Evolutionary conservation across 2,329 filamentous ascomycete genomes (phyloP).

Genomic region (Zarea fungicola): DNA sequence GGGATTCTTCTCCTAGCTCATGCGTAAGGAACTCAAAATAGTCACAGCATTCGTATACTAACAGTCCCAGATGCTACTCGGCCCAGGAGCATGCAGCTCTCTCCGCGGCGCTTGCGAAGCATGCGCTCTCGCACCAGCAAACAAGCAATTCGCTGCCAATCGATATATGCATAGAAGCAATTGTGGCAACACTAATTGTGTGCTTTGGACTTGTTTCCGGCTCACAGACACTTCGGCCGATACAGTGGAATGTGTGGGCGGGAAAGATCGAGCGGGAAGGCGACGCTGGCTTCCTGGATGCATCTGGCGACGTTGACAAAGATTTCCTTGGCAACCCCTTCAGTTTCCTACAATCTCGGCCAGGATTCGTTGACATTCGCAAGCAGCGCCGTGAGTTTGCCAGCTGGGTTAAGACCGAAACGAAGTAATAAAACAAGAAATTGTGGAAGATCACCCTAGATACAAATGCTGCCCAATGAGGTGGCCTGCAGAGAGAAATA

Average conservation of each 20-base stretch:
- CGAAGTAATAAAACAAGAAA: slow-evolving; percentile 20
- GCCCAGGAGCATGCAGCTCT: slow-evolving; percentile 85
- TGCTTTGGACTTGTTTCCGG: slow-evolving; percentile 75
- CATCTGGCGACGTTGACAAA: slow-evolving; percentile 61
- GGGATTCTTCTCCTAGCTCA: slow-evolving; percentile 78
- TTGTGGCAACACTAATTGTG: slow-evolving; percentile 75
- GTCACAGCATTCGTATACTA: not conserved
- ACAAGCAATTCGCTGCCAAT: slow-evolving; percentile 57
- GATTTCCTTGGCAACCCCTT: slow-evolving; percentile 76
- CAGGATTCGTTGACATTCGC: slow-evolving; percentile 84
- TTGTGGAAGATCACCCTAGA: not conserved
- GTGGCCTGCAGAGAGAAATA: too few relatives aligned
- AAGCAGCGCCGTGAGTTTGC: slow-evolving; percentile 74
- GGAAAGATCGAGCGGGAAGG: slow-evolving; percentile 79
- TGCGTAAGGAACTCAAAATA: slow-evolving; percentile 58
- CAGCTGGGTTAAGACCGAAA: slow-evolving; percentile 56
- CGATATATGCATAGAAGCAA: slow-evolving; percentile 83
- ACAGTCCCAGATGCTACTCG: slow-evolving; percentile 74
- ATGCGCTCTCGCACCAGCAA: slow-evolving; percentile 37
- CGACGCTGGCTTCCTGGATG: slow-evolving; percentile 49
- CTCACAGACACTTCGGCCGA: slow-evolving; percentile 74
- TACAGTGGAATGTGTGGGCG: slow-evolving; percentile 77
- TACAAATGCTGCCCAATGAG: not conserved
- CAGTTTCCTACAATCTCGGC: slow-evolving; percentile 68
- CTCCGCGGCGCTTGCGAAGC: slow-evolving; percentile 48